Percentiles rank a stretch among this genome's conserved stretches.
phyloP scores from a whole-genome alignment of 768 basidiomycete species.

The Russula virescens region DNA sequence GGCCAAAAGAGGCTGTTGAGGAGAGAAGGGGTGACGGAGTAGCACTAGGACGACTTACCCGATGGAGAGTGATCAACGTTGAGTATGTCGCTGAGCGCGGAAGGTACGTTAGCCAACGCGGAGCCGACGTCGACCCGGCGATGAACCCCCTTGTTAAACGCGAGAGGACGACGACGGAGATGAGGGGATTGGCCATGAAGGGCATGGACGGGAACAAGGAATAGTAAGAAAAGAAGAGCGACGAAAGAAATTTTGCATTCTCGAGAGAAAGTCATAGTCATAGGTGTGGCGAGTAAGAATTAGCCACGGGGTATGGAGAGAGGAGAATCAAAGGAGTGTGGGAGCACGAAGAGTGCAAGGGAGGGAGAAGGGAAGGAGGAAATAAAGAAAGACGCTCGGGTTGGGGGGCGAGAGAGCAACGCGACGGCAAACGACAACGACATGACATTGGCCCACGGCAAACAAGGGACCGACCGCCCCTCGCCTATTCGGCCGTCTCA shows the following conservation, averaged over 20 bases:
- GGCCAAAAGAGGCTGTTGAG: neutral
- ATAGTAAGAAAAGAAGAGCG: conserved; percentile 10
- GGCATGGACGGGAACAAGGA: conserved; percentile 1
- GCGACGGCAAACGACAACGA: too few species aligned
- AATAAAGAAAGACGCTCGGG: neutral
- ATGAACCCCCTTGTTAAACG: neutral
- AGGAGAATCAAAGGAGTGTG: conserved; percentile 16
- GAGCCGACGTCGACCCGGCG: neutral
- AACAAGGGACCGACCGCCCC: too few species aligned
- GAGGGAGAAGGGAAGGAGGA: neutral
- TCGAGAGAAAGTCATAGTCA: neutral
- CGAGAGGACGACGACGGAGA: conserved; percentile 5
- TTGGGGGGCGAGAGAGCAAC: neutral
- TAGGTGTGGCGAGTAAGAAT: neutral
- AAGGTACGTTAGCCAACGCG: neutral
- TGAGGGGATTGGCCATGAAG: conserved; percentile 3
- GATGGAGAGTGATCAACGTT: too few species aligned
- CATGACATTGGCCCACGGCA: too few species aligned
- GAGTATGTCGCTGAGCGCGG: neutral
- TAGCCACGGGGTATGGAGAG: neutral
- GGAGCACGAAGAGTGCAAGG: conserved; percentile 10
- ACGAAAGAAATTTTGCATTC: neutral
- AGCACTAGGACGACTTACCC: neutral
- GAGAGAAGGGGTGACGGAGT: neutral
- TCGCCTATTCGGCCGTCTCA: too few species aligned